phyloP scores from a whole-genome alignment of 306 rosid genomes.

The Prunus campanulata region DNA sequence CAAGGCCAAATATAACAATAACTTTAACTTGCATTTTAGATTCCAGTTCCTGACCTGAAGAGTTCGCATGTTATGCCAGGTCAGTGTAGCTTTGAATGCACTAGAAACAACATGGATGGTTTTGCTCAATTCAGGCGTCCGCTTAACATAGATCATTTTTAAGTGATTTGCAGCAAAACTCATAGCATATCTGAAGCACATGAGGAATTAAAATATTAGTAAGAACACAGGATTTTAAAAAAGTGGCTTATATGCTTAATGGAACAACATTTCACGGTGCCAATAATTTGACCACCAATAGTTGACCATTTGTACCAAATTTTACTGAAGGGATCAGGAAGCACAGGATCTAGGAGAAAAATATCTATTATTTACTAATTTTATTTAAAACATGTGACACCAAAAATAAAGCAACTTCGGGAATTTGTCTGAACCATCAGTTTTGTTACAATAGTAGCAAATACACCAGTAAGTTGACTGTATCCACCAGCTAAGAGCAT shows the following conservation, averaged over 20 bases:
- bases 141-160: constrained; percentile 61
- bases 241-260: constrained; percentile 7
- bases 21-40: neutral
- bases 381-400: neutral
- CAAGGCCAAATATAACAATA: constrained; percentile 6
- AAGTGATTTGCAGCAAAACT: constrained; percentile 75
- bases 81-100: constrained; percentile 76
- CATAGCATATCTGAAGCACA: constrained; percentile 72
- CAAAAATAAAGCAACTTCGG: neutral
- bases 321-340: neutral
- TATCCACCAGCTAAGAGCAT: neutral
- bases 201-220: neutral
- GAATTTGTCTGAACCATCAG: neutral
- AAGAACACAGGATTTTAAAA: neutral
- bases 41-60: constrained; percentile 61
- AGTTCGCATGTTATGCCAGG: constrained; percentile 91
- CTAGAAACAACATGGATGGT: constrained; percentile 80
- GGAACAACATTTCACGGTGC: neutral
- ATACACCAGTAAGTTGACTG: neutral
- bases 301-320: neutral
- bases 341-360: neutral
- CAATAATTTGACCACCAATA: neutral
- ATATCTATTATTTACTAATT: neutral
- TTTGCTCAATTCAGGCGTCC: constrained; percentile 72
- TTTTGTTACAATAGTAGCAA: constrained; percentile 1